Evolutionary conservation across 2,329 filamentous ascomycete genomes (phyloP).

Genomic region (Laburnicola sp.): DNA sequence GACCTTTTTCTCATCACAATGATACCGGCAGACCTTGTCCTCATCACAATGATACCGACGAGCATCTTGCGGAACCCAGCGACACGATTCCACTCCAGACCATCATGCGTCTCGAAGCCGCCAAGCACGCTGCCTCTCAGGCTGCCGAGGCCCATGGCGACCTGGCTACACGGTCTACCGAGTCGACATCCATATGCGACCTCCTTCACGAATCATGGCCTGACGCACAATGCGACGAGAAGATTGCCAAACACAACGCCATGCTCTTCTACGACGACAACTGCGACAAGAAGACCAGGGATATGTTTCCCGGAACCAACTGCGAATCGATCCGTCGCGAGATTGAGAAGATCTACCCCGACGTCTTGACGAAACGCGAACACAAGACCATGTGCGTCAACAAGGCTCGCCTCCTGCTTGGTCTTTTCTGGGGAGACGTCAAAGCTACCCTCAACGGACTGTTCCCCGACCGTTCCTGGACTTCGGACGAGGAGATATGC

Average conservation of each 20-base stretch:
- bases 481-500: conserved; percentile 1
- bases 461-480: background rate
- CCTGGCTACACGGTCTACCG: background rate
- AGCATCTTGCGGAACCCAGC: background rate
- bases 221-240: conserved; percentile 2
- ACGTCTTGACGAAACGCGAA: background rate
- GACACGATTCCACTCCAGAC: conserved; percentile 10
- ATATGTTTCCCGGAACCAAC: conserved; percentile 2
- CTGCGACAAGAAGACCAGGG: background rate
- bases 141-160: background rate
- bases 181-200: background rate
- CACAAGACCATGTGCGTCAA: background rate
- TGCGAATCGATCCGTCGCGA: background rate
- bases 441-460: background rate
- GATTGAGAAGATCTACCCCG: conserved; percentile 3
- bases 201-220: background rate
- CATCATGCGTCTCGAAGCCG: conserved; percentile 12
- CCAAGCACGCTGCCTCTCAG: conserved; percentile 6
- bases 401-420: background rate
- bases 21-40: no score
- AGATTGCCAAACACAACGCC: conserved; percentile 3
- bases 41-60: background rate
- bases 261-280: conserved; percentile 4
- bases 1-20: no score
- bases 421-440: background rate